phyloP scores from a whole-genome alignment of 225 moss, liverwort and hornwort species.

The Antitrichia curtipendula region DNA sequence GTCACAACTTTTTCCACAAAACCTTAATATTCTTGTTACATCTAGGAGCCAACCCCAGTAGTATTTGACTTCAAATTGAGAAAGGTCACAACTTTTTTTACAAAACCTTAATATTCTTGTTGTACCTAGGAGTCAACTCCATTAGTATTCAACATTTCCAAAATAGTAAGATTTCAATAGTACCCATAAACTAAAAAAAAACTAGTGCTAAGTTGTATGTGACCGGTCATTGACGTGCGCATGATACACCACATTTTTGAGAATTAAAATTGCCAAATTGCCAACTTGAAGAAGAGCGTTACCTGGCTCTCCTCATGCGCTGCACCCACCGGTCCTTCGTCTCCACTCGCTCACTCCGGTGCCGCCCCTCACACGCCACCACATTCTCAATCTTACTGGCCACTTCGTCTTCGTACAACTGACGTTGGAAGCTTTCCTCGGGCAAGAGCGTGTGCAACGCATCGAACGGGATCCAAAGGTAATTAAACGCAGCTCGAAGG shows the following conservation, averaged over 20 bases:
- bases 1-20: background rate
- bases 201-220: background rate
- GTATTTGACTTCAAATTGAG: background rate
- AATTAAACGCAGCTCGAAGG: conserved; percentile 59
- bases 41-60: background rate
- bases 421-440: conserved; percentile 39
- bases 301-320: conserved; percentile 51
- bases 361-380: conserved; percentile 54
- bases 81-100: background rate
- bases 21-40: background rate
- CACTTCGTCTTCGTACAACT: conserved; percentile 52
- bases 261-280: background rate
- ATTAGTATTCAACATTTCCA: background rate
- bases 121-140: background rate
- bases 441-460: conserved; percentile 71
- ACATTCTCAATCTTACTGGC: conserved; percentile 61
- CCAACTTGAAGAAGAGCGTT: no score
- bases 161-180: background rate
- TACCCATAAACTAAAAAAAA: background rate
- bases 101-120: background rate
- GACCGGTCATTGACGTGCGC: no score
- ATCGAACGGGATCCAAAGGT: conserved; percentile 83
- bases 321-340: conserved; percentile 67
- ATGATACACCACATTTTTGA: background rate
- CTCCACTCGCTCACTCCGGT: conserved; percentile 61